Evolutionary conservation across 2,329 filamentous ascomycete genomes (phyloP).

Genomic region (Thermothelomyces thermophilus): DNA sequence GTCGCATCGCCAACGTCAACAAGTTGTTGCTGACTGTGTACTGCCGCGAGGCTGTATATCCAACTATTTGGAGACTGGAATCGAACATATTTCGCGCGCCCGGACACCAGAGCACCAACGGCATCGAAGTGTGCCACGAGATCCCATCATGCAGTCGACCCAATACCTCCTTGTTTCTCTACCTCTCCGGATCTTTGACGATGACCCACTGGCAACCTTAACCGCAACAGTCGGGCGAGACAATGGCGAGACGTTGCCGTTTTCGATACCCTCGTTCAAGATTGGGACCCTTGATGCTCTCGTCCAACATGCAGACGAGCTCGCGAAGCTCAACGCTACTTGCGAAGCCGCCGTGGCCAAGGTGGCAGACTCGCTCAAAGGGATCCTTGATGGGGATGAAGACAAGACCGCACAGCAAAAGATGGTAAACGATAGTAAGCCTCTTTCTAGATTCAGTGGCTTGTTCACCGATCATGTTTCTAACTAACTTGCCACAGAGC

Average conservation of each 20-base stretch:
- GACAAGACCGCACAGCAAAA: conserved; percentile 80
- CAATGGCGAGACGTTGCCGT: conserved; percentile 67
- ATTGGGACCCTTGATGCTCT: conserved; percentile 93
- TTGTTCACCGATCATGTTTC: neutral
- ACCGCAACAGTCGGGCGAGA: conserved; percentile 65
- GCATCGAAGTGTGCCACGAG: conserved; percentile 17
- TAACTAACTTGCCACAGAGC: conserved; percentile 52
- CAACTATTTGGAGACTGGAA: neutral
- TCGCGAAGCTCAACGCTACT: conserved; percentile 75
- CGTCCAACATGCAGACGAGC: conserved; percentile 92
- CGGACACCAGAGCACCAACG: neutral
- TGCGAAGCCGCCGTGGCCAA: conserved; percentile 82
- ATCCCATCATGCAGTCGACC: conserved; percentile 36
- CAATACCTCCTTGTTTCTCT: conserved; percentile 88
- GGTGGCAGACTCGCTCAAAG: conserved; percentile 77
- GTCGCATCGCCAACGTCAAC: neutral
- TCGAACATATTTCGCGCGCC: no score
- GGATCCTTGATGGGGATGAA: conserved; percentile 77
- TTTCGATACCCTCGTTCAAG: conserved; percentile 89
- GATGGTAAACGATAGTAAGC: conserved; percentile 85
- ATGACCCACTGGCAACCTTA: conserved; percentile 74
- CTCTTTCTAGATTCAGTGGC: neutral
- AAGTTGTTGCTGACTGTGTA: neutral
- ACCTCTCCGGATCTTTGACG: conserved; percentile 77
- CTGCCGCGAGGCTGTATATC: neutral